Conservation (phyloP, 495 filamentous ascomycete species). For the Aspergillus sparsus region DNA sequence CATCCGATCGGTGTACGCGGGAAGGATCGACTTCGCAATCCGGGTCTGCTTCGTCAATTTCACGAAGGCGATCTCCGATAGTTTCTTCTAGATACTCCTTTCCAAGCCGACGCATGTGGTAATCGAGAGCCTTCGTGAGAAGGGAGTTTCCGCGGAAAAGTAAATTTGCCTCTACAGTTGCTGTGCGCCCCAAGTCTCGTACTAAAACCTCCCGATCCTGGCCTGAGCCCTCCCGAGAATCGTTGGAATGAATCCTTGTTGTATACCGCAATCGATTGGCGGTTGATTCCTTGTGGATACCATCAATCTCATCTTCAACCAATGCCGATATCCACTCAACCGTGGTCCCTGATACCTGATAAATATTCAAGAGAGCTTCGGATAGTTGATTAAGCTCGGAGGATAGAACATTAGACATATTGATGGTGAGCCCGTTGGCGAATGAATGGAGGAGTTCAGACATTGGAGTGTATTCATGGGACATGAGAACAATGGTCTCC, state of each 20-base stretch:
- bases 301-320: constrained; percentile 96
- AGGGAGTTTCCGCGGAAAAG: constrained; percentile 95
- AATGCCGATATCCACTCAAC: constrained; percentile 90
- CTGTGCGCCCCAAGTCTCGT: constrained; percentile 58
- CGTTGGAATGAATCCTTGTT: constrained; percentile 74
- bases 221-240: constrained; percentile 62
- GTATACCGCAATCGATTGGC: constrained; percentile 73
- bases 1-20: constrained; percentile 67
- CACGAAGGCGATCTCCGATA: constrained; percentile 76
- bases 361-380: constrained; percentile 89
- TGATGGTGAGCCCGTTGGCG: constrained; percentile 75
- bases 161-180: constrained; percentile 80
- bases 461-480: constrained; percentile 79
- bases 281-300: constrained; percentile 72
- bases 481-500: constrained; percentile 85
- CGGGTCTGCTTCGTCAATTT: constrained; percentile 84
- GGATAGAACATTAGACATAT: constrained; percentile 79
- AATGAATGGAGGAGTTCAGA: constrained; percentile 85
- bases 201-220: constrained; percentile 63
- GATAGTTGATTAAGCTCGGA: constrained; percentile 75
- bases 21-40: constrained; percentile 94
- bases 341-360: constrained; percentile 87
- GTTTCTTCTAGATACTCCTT: constrained; percentile 92
- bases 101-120: constrained; percentile 91
- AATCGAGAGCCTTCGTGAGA: constrained; percentile 89